Base-by-base conservation (phyloP, 2,329 filamentous ascomycete genomes). In the Cladosporium cucumerinum region DNA sequence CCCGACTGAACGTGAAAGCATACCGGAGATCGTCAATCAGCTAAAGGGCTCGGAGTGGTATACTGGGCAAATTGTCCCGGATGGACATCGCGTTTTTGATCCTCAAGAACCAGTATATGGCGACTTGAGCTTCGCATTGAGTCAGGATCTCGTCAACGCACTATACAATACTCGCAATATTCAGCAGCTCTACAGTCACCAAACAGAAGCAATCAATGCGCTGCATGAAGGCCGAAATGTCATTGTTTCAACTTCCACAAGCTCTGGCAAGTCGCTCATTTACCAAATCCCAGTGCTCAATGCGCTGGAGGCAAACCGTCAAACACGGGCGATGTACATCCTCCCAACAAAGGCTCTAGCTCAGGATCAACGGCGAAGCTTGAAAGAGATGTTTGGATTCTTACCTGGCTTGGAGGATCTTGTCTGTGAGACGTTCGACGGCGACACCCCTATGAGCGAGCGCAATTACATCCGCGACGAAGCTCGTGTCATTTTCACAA, bases 321-420 rank as follows among this genome's bases (percentile, higher is more conserved):
- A 88, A 64, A 91, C 91, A 10, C 84, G 95, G 71, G 95, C 95
- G 2, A 92, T 99, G 88, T 98, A 97, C 75, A 97, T 99, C 39
- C 99, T 99, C 67, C 95, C 95, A 0, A 99, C 95, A 0, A 99
- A 99, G 78, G 95, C 95, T 1, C 80, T 99, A 18, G 94, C 95
- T 0, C 95, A 99, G 75, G 95, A 99, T 77, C 95, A 99, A 77
- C 88, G 89, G 70, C 86, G 93, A 70, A 97, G 93, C 70, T 81
- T 99, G 75, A 91, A 91, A 72, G 92, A 97, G 61, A 85, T 98
- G 74, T 81, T 98, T 66, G 80, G 85, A 0, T 97, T 90, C 71
- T 91, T 99, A 84, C 85, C 89, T 0, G 88, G 87, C 0, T 78
- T 98, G 25, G 87, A 93, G 73, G 83, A 91, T 49, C 81, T 88